A percentile compares a stretch with the other conserved stretches of the same genome.
These are phyloP conservation scores for Hypoxylon subgilvum DNA, from an alignment of 495 filamentous ascomycete species.

Conservation along the genomic window DNA sequence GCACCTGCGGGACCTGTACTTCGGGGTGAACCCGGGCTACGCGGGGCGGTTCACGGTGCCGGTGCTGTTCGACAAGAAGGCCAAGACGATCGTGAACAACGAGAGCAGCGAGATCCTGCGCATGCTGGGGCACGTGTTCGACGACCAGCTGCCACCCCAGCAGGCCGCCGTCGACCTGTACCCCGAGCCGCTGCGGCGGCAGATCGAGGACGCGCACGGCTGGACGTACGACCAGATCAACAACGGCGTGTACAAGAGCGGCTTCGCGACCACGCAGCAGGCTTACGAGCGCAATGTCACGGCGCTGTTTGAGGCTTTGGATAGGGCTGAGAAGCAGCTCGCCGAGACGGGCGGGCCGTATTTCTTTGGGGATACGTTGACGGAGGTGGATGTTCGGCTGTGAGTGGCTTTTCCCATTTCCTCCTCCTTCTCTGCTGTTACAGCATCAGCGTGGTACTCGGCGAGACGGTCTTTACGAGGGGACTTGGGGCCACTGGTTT, in stretches of 20 bases:
- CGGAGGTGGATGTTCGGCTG: conserved; percentile 78
- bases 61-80: conserved; percentile 75
- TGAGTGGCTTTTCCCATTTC: conserved; percentile 29
- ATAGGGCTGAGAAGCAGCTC: conserved; percentile 73
- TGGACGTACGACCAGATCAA: conserved; percentile 74
- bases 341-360: conserved; percentile 57
- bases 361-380: conserved; percentile 71
- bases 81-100: conserved; percentile 76
- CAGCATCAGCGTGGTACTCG: too few species aligned
- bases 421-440: too few species aligned
- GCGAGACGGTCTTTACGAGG: too few species aligned
- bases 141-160: conserved; percentile 67
- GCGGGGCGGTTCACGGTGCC: conserved; percentile 78
- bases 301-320: conserved; percentile 73
- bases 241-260: conserved; percentile 56
- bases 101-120: conserved; percentile 83
- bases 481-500: too few species aligned
- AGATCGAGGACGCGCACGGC: conserved; percentile 77
- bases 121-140: conserved; percentile 71
- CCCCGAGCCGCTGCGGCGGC: conserved; percentile 59
- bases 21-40: conserved; percentile 69
- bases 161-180: conserved; percentile 65
- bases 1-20: conserved; percentile 71
- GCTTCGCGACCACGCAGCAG: conserved; percentile 67
- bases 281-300: conserved; percentile 74